These are phyloP conservation scores for Phallus indusiatus DNA, from an alignment of 768 basidiomycete genomes.

Conservation along the genomic window DNA sequence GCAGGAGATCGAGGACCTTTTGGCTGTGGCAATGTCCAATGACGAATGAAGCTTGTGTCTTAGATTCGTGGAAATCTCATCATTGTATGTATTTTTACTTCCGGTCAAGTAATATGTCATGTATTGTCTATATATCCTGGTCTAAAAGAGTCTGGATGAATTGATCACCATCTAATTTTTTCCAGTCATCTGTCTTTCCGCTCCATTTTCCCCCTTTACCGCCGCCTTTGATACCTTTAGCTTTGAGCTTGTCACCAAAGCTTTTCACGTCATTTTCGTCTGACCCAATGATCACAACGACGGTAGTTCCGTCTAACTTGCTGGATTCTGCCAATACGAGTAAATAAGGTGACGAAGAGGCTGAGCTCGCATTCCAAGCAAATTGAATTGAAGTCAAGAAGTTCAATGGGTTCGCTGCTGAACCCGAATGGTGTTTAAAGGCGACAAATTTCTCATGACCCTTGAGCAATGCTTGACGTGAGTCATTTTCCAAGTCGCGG, in stretches of 20 bases:
- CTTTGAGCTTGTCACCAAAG: conserved; percentile 47
- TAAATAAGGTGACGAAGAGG: conserved; percentile 27
- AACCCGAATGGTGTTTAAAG: conserved; percentile 28
- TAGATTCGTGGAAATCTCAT: too few species aligned
- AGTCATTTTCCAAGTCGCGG: conserved; percentile 28
- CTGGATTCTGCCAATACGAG: conserved; percentile 56
- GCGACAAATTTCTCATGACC: conserved; percentile 11
- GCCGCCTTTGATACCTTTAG: conserved; percentile 60
- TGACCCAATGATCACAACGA: conserved; percentile 52
- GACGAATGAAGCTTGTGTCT: neutral
- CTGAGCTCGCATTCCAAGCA: conserved; percentile 23
- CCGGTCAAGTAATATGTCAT: neutral
- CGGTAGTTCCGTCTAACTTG: conserved; percentile 36
- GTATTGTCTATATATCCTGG: neutral
- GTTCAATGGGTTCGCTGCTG: conserved; percentile 45
- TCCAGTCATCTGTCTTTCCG: conserved; percentile 65
- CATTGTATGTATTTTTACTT: neutral
- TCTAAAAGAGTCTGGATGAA: neutral
- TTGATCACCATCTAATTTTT: conserved; percentile 20
- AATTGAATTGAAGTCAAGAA: conserved; percentile 52
- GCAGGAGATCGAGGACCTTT: neutral
- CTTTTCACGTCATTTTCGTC: conserved; percentile 52
- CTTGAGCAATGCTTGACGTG: conserved; percentile 18
- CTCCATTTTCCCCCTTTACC: conserved; percentile 72
- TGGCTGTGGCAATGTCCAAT: neutral